phyloP scores from a whole-genome alignment of 1,139 yeast genomes.

The Hansenula lynferdii region DNA sequence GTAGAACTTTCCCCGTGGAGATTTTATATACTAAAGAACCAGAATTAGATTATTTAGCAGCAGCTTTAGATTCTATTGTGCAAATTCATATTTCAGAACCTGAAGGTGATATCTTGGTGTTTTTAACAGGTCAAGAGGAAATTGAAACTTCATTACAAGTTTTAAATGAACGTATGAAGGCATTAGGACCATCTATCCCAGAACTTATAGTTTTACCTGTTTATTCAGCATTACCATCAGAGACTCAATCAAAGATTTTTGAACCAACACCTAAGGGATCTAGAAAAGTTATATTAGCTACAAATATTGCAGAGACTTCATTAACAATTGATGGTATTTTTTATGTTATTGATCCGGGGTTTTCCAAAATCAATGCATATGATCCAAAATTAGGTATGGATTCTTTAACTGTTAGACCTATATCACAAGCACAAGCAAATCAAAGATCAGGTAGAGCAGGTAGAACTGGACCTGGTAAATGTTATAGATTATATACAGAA shows the following conservation, averaged over 20 bases:
- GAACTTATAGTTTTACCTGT: conserved; percentile 84
- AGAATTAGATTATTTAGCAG: conserved; percentile 78
- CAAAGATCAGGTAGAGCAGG: conserved; percentile 98
- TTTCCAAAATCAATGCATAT: conserved; percentile 80
- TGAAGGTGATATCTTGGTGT: conserved; percentile 78
- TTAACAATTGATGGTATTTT: conserved; percentile 89
- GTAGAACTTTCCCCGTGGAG: conserved; percentile 88
- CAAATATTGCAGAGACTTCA: conserved; percentile 96
- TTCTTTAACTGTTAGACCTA: conserved; percentile 76
- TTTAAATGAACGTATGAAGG: conserved; percentile 59
- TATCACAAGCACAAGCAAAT: conserved; percentile 91
- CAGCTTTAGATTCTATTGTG: conserved; percentile 74
- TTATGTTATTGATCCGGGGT: conserved; percentile 90
- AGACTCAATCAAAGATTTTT: conserved; percentile 73
- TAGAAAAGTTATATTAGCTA: conserved; percentile 87
- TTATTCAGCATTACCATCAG: conserved; percentile 87
- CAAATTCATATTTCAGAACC: conserved; percentile 80
- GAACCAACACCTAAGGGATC: conserved; percentile 80
- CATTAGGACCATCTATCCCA: conserved; percentile 56
- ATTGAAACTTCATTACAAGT: conserved; percentile 88
- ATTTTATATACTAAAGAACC: conserved; percentile 74
- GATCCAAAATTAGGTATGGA: conserved; percentile 92
- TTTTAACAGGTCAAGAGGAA: conserved; percentile 88
- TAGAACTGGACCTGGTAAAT: conserved; percentile 93
- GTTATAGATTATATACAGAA: conserved; percentile 83